These are phyloP conservation scores for Fallopia convolvulus DNA, from an alignment of 148 eudicot genomes.

Conservation along the genomic window DNA sequence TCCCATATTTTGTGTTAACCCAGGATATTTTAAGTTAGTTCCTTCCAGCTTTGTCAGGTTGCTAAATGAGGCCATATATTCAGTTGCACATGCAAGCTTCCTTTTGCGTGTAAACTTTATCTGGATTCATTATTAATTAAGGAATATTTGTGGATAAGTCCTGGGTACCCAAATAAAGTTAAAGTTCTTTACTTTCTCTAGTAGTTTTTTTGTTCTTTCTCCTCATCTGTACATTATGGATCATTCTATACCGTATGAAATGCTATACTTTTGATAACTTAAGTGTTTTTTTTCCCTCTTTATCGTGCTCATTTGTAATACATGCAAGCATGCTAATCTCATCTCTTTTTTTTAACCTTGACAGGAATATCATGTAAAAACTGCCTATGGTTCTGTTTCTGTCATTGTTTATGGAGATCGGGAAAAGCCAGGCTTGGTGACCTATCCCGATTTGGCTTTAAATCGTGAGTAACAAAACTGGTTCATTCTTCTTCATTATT, in stretches of 20 bases:
- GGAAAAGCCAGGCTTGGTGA: constrained; percentile 84
- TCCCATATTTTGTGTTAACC: not conserved
- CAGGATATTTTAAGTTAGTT: constrained; percentile 9
- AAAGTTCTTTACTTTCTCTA: constrained; percentile 8
- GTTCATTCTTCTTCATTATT: not conserved
- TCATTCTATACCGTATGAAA: not conserved
- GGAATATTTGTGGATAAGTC: constrained; percentile 2
- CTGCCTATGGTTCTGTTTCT: constrained; percentile 71
- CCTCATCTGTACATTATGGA: constrained; percentile 6
- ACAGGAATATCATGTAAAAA: constrained; percentile 83
- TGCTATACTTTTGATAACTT: constrained; percentile 4
- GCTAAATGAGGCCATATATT: constrained; percentile 21
- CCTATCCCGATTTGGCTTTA: constrained; percentile 96
- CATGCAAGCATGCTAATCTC: not conserved
- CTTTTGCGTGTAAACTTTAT: constrained; percentile 24
- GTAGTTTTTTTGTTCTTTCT: constrained; percentile 7
- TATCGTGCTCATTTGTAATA: not conserved
- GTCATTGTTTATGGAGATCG: constrained; percentile 95
- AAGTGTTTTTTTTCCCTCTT: not conserved
- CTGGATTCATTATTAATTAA: constrained; percentile 14
- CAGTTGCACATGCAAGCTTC: constrained; percentile 29
- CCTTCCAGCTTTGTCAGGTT: constrained; percentile 19
- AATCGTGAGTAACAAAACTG: constrained; percentile 52
- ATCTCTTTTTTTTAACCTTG: not conserved
- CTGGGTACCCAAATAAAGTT: constrained; percentile 4